A percentile compares a stretch with the other conserved stretches of the same genome.
Conservation (phyloP, 179 eudicot genomes). For the Dionaea muscipula region DNA sequence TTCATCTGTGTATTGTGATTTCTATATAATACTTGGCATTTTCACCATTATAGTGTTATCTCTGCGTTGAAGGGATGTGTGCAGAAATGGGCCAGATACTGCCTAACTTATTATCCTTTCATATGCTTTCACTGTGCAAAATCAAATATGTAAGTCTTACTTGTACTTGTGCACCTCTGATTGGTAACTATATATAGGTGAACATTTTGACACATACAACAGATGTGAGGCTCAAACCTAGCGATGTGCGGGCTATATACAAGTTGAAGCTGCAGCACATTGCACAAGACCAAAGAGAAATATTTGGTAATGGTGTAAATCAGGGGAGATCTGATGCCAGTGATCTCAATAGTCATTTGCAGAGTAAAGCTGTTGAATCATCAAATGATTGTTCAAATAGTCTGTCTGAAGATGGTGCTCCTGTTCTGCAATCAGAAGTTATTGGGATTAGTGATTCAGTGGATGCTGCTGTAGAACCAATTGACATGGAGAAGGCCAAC, state of each 20-base stretch:
- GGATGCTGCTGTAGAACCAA: too few species aligned
- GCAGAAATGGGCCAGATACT: too few species aligned
- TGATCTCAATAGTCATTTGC: neutral
- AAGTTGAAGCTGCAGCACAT: constrained; percentile 19
- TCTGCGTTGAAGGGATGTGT: too few species aligned
- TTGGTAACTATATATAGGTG: constrained; percentile 23
- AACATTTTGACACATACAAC: constrained; percentile 56
- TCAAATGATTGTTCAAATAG: too few species aligned
- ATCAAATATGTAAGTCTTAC: neutral
- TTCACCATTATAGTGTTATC: too few species aligned
- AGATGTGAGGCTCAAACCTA: constrained; percentile 15
- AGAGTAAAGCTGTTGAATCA: too few species aligned
- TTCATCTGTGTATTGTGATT: too few species aligned
- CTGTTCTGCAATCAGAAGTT: too few species aligned
- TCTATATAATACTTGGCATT: too few species aligned
- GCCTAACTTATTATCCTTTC: neutral
- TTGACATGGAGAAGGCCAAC: too few species aligned
- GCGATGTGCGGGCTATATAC: constrained; percentile 11
- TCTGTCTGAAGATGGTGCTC: too few species aligned
- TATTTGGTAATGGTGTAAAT: constrained; percentile 16
- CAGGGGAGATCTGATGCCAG: neutral
- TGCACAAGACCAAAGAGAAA: constrained; percentile 30
- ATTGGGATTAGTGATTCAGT: too few species aligned
- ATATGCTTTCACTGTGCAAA: neutral
- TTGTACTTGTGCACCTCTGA: constrained; percentile 1